These are phyloP conservation scores for Pulveroboletus sp. DNA, from an alignment of 768 basidiomycete genomes.

Conservation along the genomic window DNA sequence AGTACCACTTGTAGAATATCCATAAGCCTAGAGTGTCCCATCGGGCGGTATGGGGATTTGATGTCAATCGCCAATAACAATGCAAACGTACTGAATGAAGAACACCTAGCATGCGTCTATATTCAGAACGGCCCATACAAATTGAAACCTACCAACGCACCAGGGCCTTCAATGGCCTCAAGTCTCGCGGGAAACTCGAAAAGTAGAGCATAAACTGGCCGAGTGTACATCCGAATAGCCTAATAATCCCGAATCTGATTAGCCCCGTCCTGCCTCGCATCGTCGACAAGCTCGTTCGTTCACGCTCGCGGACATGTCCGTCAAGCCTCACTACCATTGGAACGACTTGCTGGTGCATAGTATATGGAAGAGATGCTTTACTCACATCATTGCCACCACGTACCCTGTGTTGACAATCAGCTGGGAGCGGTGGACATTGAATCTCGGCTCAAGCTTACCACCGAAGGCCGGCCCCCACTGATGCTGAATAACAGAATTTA, in stretches of 20 bases:
- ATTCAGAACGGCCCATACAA: neutral
- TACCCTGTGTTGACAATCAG: conserved; percentile 1
- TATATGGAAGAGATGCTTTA: too few relatives aligned
- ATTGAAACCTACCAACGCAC: neutral
- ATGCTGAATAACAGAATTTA: neutral
- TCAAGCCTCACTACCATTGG: neutral
- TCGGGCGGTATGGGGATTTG: neutral
- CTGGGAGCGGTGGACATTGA: neutral
- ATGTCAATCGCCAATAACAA: neutral
- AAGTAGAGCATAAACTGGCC: conserved; percentile 11
- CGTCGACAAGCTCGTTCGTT: neutral
- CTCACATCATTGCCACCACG: conserved; percentile 2
- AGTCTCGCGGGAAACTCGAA: conserved; percentile 5
- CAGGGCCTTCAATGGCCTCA: conserved; percentile 3
- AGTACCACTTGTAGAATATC: conserved; percentile 2
- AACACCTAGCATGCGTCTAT: neutral
- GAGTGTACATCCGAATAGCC: conserved; percentile 10
- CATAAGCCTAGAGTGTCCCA: neutral
- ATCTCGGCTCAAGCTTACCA: neutral
- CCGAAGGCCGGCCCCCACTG: neutral
- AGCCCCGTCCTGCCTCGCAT: neutral
- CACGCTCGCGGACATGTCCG: neutral
- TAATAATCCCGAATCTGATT: neutral
- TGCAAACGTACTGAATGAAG: neutral
- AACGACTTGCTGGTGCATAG: neutral